These are phyloP conservation scores for Beauveria bassiana DNA, from an alignment of 2,329 filamentous ascomycete species.

Conservation along the genomic window DNA sequence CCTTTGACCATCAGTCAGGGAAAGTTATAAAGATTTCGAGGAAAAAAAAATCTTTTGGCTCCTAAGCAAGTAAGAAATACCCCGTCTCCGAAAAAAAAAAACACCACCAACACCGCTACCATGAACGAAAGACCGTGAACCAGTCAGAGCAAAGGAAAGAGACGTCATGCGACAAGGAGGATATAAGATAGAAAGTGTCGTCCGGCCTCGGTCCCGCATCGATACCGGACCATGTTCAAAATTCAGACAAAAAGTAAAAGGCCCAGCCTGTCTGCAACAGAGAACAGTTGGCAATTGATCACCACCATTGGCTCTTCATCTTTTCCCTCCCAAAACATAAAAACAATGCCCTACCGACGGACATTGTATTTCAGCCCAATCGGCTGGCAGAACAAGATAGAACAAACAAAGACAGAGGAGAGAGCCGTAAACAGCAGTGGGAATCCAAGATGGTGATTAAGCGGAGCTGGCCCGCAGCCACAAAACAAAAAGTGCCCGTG, in stretches of 20 bases:
- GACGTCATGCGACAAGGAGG: neutral
- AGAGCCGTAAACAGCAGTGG: constrained; percentile 7
- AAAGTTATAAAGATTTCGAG: no score
- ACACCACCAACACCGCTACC: constrained; percentile 11
- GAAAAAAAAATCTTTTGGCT: neutral
- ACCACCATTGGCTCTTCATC: neutral
- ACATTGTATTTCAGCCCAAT: neutral
- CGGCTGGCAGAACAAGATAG: constrained; percentile 2
- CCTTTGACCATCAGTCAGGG: neutral
- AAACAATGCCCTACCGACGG: neutral
- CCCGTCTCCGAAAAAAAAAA: constrained; percentile 7
- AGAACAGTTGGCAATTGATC: neutral
- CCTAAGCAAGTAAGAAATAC: constrained; percentile 1
- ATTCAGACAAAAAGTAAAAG: neutral
- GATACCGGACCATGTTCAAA: neutral
- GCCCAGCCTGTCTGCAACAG: neutral
- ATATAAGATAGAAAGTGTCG: constrained; percentile 10
- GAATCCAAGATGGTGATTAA: constrained; percentile 9
- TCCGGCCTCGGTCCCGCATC: neutral
- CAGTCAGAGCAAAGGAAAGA: neutral
- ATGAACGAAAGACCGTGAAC: constrained; percentile 1
- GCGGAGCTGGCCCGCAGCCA: constrained; percentile 8
- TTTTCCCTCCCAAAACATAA: neutral
- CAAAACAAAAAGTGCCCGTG: neutral
- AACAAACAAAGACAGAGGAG: neutral